A percentile compares a stretch with the other conserved stretches of the same genome.
phyloP scores from a whole-genome alignment of 1,284 basidiomycete species.

The Marasmius fiardii region DNA sequence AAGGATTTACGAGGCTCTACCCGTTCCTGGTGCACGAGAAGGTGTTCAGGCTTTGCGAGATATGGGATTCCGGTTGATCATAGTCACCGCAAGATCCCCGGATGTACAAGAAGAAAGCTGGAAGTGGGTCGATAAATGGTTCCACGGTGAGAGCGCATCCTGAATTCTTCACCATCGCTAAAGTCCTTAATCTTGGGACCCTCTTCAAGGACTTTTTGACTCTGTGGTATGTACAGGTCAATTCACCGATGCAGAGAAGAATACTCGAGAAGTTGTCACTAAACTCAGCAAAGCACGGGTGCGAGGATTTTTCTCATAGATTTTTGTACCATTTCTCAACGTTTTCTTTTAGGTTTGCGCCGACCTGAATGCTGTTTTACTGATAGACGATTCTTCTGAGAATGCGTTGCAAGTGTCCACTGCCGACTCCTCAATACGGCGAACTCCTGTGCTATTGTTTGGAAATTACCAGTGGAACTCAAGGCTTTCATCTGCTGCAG shows the following conservation, averaged over 20 bases:
- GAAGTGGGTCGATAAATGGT: conserved; percentile 64
- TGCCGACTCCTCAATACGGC: conserved; percentile 20
- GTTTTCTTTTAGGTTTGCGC: conserved; percentile 50
- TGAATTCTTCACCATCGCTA: not conserved
- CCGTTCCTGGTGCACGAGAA: conserved; percentile 65
- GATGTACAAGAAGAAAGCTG: conserved; percentile 58
- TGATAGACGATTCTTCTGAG: conserved; percentile 80
- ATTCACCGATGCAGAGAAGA: conserved; percentile 52
- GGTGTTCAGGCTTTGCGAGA: conserved; percentile 52
- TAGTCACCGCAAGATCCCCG: conserved; percentile 72
- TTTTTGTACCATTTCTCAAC: not conserved
- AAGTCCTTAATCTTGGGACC: not conserved
- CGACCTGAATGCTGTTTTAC: conserved; percentile 55
- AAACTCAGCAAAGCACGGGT: conserved; percentile 72
- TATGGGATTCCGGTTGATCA: conserved; percentile 65
- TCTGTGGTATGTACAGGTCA: conserved; percentile 75
- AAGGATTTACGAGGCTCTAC: conserved; percentile 48
- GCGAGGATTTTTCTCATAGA: conserved; percentile 12
- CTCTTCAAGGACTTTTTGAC: conserved; percentile 50
- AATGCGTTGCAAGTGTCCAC: conserved; percentile 63
- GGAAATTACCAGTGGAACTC: conserved; percentile 79
- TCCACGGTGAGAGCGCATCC: conserved; percentile 44
- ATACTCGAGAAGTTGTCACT: conserved; percentile 47
- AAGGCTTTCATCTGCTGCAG: conserved; percentile 40
- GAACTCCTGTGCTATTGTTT: conserved; percentile 65